Base-by-base conservation (phyloP, 2,329 filamentous ascomycete species). In the Epichloe sibirici region DNA sequence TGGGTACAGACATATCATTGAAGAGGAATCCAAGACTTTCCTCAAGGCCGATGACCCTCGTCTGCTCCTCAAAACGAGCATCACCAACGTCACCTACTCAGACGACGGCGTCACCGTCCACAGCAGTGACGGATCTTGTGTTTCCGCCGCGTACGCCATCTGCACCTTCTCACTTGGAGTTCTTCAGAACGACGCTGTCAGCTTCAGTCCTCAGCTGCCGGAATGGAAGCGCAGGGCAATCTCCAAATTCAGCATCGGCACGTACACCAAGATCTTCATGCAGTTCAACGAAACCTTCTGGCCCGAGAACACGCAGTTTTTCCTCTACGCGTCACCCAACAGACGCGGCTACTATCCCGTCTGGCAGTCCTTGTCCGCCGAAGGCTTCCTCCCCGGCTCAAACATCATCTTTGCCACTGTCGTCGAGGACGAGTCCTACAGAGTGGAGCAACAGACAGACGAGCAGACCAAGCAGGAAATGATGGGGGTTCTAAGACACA, bases 221-320 rank as follows among this genome's bases (percentile, higher is more conserved):
- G 64, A 64, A 3, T 86, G 82, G 83, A 87, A 88, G 64, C 69
- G 74, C 13, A 73, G 73, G 3, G 78, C 80, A 0, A 83, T 87
- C 49, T 74, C 78, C 3, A 79, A 76, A 39, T 85, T 86, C 62
- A 70, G 73, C 55, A 86, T 87, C 78, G 83, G 79, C 6, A 86
- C 82, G 0, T 88, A 86, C 66, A 87, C 82, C 49, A 88, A 88
- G 62, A 78, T 87, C 55, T 87, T 87, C 66, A 68, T 84, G 55
- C 83, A 86, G 56, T 87, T 86, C 65, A 71, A 81, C 55, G 70
- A 81, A 51, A 77, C 79, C 0, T 88, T 87, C 65, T 87, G 83
- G 84, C 69, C 58, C 0, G 61, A 66, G 0, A 65, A 71, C 15
- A 68, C 63, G 0, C 64, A 75, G 57, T 75, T 64, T 57, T 71